Base-by-base conservation (phyloP, 148 eudicot genomes). In the Silene latifolia region DNA sequence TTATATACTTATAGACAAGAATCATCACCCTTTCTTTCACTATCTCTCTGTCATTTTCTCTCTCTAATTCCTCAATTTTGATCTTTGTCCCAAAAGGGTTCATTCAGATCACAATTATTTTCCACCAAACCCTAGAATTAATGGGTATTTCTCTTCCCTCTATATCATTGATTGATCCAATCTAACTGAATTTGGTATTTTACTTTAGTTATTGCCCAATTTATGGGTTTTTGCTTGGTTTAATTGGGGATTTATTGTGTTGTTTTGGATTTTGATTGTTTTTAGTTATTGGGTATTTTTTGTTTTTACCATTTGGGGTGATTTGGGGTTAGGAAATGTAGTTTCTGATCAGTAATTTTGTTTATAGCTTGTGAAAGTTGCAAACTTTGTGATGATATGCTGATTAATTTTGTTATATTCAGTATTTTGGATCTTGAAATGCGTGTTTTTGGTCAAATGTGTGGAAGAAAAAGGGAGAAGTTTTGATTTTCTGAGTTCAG, bases 341-440 rank as follows among this genome's bases (percentile, higher is more conserved):
- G 20, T 7, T 11, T 44, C 7, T 67, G 20, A 21, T 67, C 44
- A 53, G 44, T 44, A 42, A 14, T 67, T 3, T 44, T 35, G 69
- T 35, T 39, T 35, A 5, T 66, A 66, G 24, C 23, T 66, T 39
- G 17, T 67, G 56, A 10, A 67, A 67, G 71, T 67, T 67, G 56
- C 17, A 14, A 67, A 24, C 61, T 32, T 21, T 76, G 29, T 54
- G 58, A 80, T 47, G 44, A 46, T 57, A 23, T 48, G 7, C 42
- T 19, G 39, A 19, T 67, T 67, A 47, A 19, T 54, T 24, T 19
- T 56, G 2, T 56, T 18, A 5, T 11, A 8, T 62, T 66, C 5
- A 11, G 53, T 44, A 61, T 20, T 67, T 73, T 53, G 73, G 79
- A 80, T 76, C 76, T 46, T 56, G 60, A 47, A 11, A 12, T 58